Evolutionary conservation across 805 yeast genomes (phyloP).

Genomic region (Ascoidea rubescens): DNA sequence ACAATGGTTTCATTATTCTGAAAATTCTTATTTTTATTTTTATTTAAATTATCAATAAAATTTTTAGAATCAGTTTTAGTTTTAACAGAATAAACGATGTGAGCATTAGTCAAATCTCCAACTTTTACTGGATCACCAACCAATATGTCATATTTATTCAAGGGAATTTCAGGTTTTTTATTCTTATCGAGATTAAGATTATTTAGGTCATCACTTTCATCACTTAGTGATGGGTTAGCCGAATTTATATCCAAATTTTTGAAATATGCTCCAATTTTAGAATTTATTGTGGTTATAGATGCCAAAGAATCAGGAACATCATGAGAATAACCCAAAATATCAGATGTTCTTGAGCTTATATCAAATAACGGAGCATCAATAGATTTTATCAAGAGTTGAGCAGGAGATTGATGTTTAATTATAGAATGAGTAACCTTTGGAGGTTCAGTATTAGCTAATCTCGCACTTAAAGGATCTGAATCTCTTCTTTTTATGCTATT

Average conservation of each 20-base stretch:
- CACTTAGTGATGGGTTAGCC: slow-evolving; percentile 3
- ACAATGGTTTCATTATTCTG: slow-evolving; percentile 37
- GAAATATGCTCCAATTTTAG: neutral
- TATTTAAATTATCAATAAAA: slow-evolving; percentile 15
- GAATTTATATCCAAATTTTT: slow-evolving; percentile 1
- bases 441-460: slow-evolving; percentile 8
- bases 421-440: too few species aligned
- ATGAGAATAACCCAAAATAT: too few species aligned
- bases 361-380: slow-evolving; percentile 44
- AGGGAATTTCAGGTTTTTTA: slow-evolving; percentile 4
- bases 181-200: neutral
- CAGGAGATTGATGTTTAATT: slow-evolving; percentile 11
- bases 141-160: slow-evolving; percentile 38
- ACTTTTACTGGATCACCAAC: slow-evolving; percentile 89
- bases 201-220: slow-evolving; percentile 1
- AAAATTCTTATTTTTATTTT: slow-evolving; percentile 4
- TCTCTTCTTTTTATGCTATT: too few species aligned
- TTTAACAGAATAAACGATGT: slow-evolving; percentile 72
- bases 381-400: slow-evolving; percentile 26
- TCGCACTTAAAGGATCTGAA: neutral
- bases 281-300: neutral
- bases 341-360: slow-evolving; percentile 16
- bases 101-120: slow-evolving; percentile 81
- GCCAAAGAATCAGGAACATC: neutral
- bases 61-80: slow-evolving; percentile 38